A percentile compares a stretch with the other conserved stretches of the same genome.
phyloP scores from a whole-genome alignment of 1,284 basidiomycete species.

The Pseudozyma sp. region DNA sequence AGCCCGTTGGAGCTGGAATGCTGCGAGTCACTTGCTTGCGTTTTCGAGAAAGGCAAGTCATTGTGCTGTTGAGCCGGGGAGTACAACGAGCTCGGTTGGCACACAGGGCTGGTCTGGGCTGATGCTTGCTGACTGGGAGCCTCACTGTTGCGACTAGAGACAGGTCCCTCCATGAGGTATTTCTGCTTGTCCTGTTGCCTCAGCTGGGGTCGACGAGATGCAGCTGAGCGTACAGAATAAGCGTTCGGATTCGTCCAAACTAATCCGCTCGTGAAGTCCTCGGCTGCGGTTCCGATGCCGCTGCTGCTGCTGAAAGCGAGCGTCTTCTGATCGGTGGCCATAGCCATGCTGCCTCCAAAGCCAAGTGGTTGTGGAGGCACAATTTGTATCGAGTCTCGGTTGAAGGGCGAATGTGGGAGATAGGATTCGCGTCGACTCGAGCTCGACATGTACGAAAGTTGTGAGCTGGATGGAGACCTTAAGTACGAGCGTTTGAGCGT shows the following conservation, averaged over 20 bases:
- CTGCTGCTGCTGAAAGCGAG: constrained; percentile 55
- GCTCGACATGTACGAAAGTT: constrained; percentile 29
- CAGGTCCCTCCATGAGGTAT: constrained; percentile 33
- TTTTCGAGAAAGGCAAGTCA: constrained; percentile 1
- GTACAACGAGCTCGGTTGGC: neutral
- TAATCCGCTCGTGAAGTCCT: constrained; percentile 52
- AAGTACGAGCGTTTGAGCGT: constrained; percentile 55
- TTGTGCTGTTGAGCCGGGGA: neutral
- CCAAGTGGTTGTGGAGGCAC: constrained; percentile 62
- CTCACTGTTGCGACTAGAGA: constrained; percentile 26
- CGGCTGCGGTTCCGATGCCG: constrained; percentile 46
- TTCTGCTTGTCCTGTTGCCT: constrained; percentile 26
- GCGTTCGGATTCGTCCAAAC: constrained; percentile 38
- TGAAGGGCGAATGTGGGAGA: constrained; percentile 57
- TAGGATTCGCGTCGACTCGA: constrained; percentile 52
- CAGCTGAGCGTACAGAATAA: constrained; percentile 1
- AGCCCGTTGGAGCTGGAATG: neutral
- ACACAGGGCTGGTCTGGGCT: constrained; percentile 16
- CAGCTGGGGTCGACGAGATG: constrained; percentile 10
- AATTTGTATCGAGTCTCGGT: constrained; percentile 60
- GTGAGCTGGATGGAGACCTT: constrained; percentile 34
- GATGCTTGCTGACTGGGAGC: constrained; percentile 20
- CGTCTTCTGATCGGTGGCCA: constrained; percentile 57
- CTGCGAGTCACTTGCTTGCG: constrained; percentile 6
- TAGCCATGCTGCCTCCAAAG: constrained; percentile 56